A percentile compares a stretch with the other conserved stretches of the same genome.
Evolutionary conservation across 2,329 filamentous ascomycete species (phyloP).

Genomic region (Lasiodiplodia citricola): DNA sequence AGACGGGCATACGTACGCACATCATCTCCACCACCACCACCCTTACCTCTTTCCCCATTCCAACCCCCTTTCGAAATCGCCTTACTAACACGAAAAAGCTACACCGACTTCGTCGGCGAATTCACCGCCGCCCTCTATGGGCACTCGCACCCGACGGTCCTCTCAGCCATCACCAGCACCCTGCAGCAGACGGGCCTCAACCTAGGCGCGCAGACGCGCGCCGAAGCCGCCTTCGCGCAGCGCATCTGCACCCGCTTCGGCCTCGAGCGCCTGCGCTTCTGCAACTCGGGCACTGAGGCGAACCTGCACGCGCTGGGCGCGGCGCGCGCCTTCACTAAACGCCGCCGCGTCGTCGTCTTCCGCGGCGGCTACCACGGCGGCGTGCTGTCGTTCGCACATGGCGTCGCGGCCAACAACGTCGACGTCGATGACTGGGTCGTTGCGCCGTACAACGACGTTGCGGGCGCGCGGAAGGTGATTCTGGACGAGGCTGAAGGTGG

Average conservation of each 20-base stretch:
- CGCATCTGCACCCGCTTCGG: constrained; percentile 34
- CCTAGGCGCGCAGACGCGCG: constrained; percentile 34
- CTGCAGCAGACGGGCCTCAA: constrained; percentile 33
- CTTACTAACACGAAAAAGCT: constrained; percentile 38
- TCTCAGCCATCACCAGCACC: constrained; percentile 32
- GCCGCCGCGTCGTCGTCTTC: constrained; percentile 59
- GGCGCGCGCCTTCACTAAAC: constrained; percentile 56
- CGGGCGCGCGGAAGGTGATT: constrained; percentile 53
- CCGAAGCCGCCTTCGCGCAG: constrained; percentile 33
- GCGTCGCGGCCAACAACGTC: constrained; percentile 51
- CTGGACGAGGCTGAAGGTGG: constrained; percentile 41
- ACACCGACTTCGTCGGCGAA: constrained; percentile 38
- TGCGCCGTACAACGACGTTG: constrained; percentile 66
- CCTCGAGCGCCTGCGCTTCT: constrained; percentile 35
- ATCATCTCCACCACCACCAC: background rate
- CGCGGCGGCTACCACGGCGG: constrained; percentile 61
- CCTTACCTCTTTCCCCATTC: background rate
- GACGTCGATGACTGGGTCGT: constrained; percentile 63
- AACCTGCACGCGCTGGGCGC: constrained; percentile 36
- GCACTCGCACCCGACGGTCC: constrained; percentile 38
- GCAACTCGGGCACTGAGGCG: constrained; percentile 39
- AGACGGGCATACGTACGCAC: constrained; percentile 37
- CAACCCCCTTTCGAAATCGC: background rate
- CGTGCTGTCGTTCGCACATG: constrained; percentile 54
- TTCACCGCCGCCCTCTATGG: constrained; percentile 37